Base-by-base conservation (phyloP, 2,329 filamentous ascomycete species). In the Arthrobotrys entomopaga region DNA sequence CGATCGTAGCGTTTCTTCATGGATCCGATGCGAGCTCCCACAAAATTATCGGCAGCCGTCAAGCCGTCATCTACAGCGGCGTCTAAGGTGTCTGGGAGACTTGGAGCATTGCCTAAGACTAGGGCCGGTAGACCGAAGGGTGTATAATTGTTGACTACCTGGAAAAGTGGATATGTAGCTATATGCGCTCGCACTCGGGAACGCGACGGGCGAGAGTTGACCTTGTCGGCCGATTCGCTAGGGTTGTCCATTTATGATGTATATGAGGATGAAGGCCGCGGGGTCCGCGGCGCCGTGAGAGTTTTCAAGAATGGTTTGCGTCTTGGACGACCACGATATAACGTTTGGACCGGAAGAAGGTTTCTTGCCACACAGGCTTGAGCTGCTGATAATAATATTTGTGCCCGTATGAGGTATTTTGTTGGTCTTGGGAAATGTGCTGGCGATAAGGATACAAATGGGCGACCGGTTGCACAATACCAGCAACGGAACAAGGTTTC, bases 21-120 rank as follows among this genome's bases (percentile, higher is more conserved):
- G 7, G 52, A 69, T 20, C 40, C 43, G 19, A 63, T 46, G 13
- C 64, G 71, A n/a, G 53, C 34, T 26, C 54, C 64, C 43, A 75
- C 13, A 43, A 66, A 65, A 38, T 58, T 65, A 52, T 75, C 71
- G 26, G 66, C 58, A 10, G 57, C 64, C 3, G 71, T 69, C 46
- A 75, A 43, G 6, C 63, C 57, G 19, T 49, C 59, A 20, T 75
- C 71, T 34, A 69, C 71, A 0, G 20, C 65, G 19, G 59, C 58
- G 38, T 75, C 71, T 22, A 75, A 24, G 53, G 71, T 59, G n/a
- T 64, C 71, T 22, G 71, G 71, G 20, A 75, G 57, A 13, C 38
- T 20, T n/a, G 71, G 71, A 3, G 61, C 63, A 20, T 64, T 63
- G 16, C 65, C 40, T 19, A 75, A 48, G 11, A 69, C 38, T 22